Evolutionary conservation across 768 basidiomycete species (phyloP).

Genomic region (Glaciozyma antarctica): DNA sequence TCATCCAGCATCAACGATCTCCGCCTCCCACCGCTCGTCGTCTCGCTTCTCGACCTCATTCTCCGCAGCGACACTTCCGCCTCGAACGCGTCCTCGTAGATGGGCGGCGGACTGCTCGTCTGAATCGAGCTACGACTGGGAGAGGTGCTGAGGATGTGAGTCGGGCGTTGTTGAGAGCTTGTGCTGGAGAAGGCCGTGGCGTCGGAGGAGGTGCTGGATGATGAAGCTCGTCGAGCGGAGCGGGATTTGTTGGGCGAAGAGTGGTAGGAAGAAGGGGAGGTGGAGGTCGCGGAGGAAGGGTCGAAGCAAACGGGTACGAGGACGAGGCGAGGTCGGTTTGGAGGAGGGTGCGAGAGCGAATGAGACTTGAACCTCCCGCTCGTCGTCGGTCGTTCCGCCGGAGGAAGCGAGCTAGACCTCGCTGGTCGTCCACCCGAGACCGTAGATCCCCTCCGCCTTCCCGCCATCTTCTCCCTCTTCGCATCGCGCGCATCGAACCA

Average conservation of each 20-base stretch:
- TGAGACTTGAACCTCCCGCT: constrained; percentile 4
- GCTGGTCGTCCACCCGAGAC: constrained; percentile 3
- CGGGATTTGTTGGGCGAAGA: neutral
- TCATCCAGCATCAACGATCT: too few relatives aligned
- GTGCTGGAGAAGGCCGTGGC: neutral
- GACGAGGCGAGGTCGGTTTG: constrained; percentile 14
- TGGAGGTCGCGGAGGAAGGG: constrained; percentile 3
- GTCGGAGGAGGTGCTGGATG: neutral
- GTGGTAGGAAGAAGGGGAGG: neutral
- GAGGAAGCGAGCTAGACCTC: neutral
- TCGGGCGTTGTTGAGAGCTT: too few relatives aligned
- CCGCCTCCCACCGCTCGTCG: too few relatives aligned
- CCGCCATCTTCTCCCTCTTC: neutral
- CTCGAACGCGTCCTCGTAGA: too few relatives aligned
- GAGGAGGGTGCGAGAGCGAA: constrained; percentile 1
- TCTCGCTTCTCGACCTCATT: too few relatives aligned
- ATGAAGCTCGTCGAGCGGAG: neutral
- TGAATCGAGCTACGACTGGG: too few relatives aligned
- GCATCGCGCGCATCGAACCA: constrained; percentile 1
- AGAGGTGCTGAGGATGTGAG: constrained; percentile 2
- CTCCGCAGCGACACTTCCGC: too few relatives aligned
- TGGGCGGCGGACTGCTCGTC: too few relatives aligned
- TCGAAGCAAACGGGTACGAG: constrained; percentile 26
- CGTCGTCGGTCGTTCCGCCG: neutral
- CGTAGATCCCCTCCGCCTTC: neutral